Evolutionary conservation across 2,329 filamentous ascomycete species (phyloP).

Genomic region (Thelonectria olida): DNA sequence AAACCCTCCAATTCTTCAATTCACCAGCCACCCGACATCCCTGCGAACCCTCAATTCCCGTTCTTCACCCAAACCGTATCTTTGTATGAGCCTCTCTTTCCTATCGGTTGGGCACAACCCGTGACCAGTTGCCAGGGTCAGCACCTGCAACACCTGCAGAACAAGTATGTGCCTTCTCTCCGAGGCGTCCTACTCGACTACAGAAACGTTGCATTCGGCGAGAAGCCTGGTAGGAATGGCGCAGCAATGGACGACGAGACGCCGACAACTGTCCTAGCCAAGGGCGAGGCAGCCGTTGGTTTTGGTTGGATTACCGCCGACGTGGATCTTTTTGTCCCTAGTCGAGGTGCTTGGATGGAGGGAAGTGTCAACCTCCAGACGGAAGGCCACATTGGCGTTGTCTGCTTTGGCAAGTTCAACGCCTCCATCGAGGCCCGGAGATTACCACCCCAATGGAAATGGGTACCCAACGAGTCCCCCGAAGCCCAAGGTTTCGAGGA

Average conservation of each 20-base stretch:
- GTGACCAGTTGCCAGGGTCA: constrained; percentile 77
- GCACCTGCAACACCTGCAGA: constrained; percentile 77
- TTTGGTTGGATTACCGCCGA: constrained; percentile 92
- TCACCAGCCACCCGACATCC: constrained; percentile 50
- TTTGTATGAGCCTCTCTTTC: constrained; percentile 80
- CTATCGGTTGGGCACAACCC: constrained; percentile 74
- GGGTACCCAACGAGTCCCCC: constrained; percentile 67
- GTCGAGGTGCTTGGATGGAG: constrained; percentile 76
- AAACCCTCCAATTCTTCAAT: constrained; percentile 44
- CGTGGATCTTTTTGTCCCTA: constrained; percentile 83
- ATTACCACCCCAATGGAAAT: constrained; percentile 82
- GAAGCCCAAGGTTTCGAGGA: constrained; percentile 54
- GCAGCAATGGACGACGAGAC: constrained; percentile 59
- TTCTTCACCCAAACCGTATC: constrained; percentile 84
- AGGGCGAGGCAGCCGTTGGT: constrained; percentile 86
- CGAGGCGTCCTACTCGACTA: constrained; percentile 80
- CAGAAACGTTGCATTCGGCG: constrained; percentile 72
- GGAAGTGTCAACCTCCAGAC: constrained; percentile 87
- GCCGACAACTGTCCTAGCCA: constrained; percentile 57
- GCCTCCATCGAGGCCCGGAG: constrained; percentile 82
- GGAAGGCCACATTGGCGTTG: constrained; percentile 86
- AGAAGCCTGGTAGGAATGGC: constrained; percentile 61
- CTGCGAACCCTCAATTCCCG: constrained; percentile 64
- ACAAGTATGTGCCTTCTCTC: constrained; percentile 79
- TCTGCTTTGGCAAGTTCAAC: constrained; percentile 93